phyloP scores from a whole-genome alignment of 2,329 filamentous ascomycete species.

The Colletotrichum acutatum region DNA sequence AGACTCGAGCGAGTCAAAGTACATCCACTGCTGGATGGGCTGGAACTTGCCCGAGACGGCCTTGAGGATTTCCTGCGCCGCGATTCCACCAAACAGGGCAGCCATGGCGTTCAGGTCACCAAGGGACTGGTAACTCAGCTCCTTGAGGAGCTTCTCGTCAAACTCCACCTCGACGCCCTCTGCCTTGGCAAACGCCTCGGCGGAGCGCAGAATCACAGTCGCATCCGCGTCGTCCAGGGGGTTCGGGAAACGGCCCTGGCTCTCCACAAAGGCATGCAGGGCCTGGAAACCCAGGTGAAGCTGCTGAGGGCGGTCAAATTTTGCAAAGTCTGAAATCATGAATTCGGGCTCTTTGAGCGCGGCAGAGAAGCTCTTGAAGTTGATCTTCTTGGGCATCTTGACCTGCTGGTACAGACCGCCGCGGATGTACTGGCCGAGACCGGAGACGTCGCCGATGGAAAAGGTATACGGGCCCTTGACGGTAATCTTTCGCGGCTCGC shows the following conservation, averaged over 20 bases:
- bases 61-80: slow-evolving; percentile 95
- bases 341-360: slow-evolving; percentile 90
- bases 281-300: slow-evolving; percentile 94
- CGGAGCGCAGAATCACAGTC: slow-evolving; percentile 77
- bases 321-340: slow-evolving; percentile 94
- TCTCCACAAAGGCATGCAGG: slow-evolving; percentile 84
- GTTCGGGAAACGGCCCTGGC: slow-evolving; percentile 79
- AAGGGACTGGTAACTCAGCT: slow-evolving; percentile 92
- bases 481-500: slow-evolving; percentile 87
- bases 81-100: slow-evolving; percentile 92
- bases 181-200: slow-evolving; percentile 78
- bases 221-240: slow-evolving; percentile 90
- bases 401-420: slow-evolving; percentile 95
- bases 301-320: slow-evolving; percentile 94
- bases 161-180: slow-evolving; percentile 85
- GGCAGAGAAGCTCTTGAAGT: slow-evolving; percentile 84
- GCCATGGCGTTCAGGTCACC: slow-evolving; percentile 94
- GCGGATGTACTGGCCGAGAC: slow-evolving; percentile 85
- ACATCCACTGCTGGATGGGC: slow-evolving; percentile 95
- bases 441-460: slow-evolving; percentile 92
- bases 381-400: slow-evolving; percentile 95
- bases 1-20: slow-evolving; percentile 98
- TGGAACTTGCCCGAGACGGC: slow-evolving; percentile 98
- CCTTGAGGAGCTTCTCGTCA: slow-evolving; percentile 91
- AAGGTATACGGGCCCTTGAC: slow-evolving; percentile 98